Percentiles rank a stretch among this genome's conserved stretches.
Conservation (phyloP, 371 early-diverging fungal genomes). For the Synchytrium microbalum region DNA sequence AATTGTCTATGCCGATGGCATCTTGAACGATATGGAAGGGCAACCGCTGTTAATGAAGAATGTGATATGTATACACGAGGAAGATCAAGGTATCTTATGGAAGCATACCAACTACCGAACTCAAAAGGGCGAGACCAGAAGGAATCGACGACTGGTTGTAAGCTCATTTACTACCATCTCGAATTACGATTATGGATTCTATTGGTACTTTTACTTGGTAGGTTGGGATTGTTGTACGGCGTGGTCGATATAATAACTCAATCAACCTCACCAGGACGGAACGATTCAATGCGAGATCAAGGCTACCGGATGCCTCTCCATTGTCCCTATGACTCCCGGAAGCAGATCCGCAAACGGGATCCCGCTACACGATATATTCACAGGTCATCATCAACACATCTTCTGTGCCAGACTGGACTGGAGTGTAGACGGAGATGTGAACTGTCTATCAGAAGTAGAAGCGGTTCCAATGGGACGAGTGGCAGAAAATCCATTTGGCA, state of each 20-base stretch:
- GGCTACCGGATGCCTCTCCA: conserved; percentile 44
- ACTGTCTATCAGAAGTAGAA: conserved; percentile 35
- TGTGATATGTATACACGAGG: conserved; percentile 48
- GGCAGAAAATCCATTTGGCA: conserved; percentile 37
- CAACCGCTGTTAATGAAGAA: conserved; percentile 42
- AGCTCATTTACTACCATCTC: conserved; percentile 48
- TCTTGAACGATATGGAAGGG: conserved; percentile 37
- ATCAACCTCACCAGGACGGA: too few species aligned
- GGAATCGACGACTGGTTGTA: conserved; percentile 44
- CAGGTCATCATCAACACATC: conserved; percentile 47
- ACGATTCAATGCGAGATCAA: conserved; percentile 50
- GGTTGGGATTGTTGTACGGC: too few species aligned
- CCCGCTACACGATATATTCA: conserved; percentile 45
- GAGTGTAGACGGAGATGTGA: conserved; percentile 47
- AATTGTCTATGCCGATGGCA: too few species aligned
- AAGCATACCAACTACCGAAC: conserved; percentile 42
- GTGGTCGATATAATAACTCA: too few species aligned
- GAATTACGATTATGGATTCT: conserved; percentile 49
- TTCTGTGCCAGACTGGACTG: conserved; percentile 49
- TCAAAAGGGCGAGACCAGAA: conserved; percentile 33
- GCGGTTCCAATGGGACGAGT: conserved; percentile 34
- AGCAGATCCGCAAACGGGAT: conserved; percentile 36
- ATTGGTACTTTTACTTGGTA: conserved; percentile 50
- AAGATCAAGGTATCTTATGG: conserved; percentile 43
- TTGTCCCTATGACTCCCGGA: conserved; percentile 16